A percentile compares a stretch with the other conserved stretches of the same genome.
Evolutionary conservation across 148 eudicot genomes (phyloP).

Genomic region (Gaultheria prostrata): DNA sequence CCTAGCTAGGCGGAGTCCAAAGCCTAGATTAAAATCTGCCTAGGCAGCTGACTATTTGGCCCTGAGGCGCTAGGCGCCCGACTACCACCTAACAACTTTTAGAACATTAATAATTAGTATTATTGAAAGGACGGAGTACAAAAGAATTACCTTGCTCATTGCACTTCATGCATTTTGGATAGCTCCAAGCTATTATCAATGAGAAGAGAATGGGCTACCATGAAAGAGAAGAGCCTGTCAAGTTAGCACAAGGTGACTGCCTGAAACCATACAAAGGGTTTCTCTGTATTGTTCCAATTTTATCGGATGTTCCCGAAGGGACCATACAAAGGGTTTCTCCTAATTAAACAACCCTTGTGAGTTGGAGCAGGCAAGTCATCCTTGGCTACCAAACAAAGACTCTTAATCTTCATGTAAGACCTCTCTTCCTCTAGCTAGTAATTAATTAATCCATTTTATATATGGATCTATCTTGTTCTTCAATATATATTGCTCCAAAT

Average conservation of each 20-base stretch:
- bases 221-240: neutral
- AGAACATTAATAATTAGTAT: too few relatives aligned
- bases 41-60: too few relatives aligned
- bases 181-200: neutral
- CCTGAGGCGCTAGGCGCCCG: too few relatives aligned
- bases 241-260: neutral
- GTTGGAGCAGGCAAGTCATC: slow-evolving; percentile 4
- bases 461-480: neutral
- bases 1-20: too few relatives aligned
- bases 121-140: too few relatives aligned
- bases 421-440: too few relatives aligned
- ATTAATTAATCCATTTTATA: too few relatives aligned
- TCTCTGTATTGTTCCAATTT: too few relatives aligned
- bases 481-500: neutral
- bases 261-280: neutral
- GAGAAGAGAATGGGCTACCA: neutral
- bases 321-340: neutral
- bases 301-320: too few relatives aligned
- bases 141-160: neutral
- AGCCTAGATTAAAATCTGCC: too few relatives aligned
- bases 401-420: neutral
- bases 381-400: neutral
- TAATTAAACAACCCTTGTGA: neutral
- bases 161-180: neutral
- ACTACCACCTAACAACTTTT: too few relatives aligned